These are phyloP conservation scores for Xanthoconium purpureum DNA, from an alignment of 768 basidiomycete genomes.

Conservation along the genomic window DNA sequence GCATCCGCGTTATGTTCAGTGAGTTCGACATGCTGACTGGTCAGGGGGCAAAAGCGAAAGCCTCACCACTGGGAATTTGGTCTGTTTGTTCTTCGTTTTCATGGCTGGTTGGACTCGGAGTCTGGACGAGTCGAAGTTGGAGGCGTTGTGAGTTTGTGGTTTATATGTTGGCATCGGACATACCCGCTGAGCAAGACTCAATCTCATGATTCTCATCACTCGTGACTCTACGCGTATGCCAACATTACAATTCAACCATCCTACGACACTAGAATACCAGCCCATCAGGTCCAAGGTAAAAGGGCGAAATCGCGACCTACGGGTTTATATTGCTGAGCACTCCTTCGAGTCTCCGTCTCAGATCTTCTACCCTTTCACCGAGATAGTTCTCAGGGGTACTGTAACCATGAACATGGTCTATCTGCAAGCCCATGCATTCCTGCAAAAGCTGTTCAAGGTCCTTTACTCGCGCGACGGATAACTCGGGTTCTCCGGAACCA, in stretches of 20 bases:
- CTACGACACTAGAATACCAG: background rate
- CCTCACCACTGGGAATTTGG: too few relatives aligned
- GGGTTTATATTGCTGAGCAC: slow-evolving; percentile 24
- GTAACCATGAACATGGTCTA: slow-evolving; percentile 51
- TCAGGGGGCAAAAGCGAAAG: too few relatives aligned
- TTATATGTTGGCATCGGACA: slow-evolving; percentile 6
- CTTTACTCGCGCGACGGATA: too few relatives aligned
- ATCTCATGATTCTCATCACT: slow-evolving; percentile 27
- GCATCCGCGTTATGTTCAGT: too few relatives aligned
- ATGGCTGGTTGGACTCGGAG: slow-evolving; percentile 34
- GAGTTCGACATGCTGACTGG: too few relatives aligned
- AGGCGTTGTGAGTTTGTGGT: background rate
- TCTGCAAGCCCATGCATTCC: slow-evolving; percentile 51
- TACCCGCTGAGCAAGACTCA: slow-evolving; percentile 7
- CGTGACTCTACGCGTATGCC: slow-evolving; percentile 13
- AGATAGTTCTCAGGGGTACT: slow-evolving; percentile 8
- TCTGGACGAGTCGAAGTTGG: background rate
- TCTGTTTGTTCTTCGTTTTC: too few relatives aligned
- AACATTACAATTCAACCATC: background rate
- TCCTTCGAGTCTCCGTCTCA: too few relatives aligned
- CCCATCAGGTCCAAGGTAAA: background rate
- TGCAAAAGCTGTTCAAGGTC: slow-evolving; percentile 69
- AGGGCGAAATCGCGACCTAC: slow-evolving; percentile 12
- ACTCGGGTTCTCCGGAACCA: too few relatives aligned
- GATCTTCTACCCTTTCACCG: background rate